Percentiles rank a stretch among this genome's conserved stretches.
Conservation (phyloP, 768 basidiomycete species). For the Suillus brevipes region DNA sequence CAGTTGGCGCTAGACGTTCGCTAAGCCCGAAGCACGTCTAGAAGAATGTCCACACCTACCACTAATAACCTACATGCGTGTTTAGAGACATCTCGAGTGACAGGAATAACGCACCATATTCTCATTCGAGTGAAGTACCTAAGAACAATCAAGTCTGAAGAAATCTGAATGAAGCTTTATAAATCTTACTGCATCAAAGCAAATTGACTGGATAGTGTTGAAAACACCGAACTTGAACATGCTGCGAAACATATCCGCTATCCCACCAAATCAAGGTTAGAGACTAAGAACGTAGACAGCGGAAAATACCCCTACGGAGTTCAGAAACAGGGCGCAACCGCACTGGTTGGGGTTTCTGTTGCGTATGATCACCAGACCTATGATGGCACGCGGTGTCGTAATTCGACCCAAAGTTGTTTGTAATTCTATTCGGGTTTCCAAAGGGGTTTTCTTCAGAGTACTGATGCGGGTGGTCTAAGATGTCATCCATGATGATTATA, state of each 20-base stretch:
- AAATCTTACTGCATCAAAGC: slow-evolving; percentile 67
- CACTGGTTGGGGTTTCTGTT: slow-evolving; percentile 46
- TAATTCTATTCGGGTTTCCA: neutral
- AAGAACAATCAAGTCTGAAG: neutral
- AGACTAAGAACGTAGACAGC: neutral
- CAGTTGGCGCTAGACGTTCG: slow-evolving; percentile 75
- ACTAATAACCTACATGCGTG: slow-evolving; percentile 59
- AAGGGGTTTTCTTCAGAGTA: neutral
- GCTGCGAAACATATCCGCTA: slow-evolving; percentile 79
- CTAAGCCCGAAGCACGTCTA: slow-evolving; percentile 8
- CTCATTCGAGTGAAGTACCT: slow-evolving; percentile 60
- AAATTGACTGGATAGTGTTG: slow-evolving; percentile 87
- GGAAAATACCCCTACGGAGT: slow-evolving; percentile 52
- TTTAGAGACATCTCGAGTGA: slow-evolving; percentile 14
- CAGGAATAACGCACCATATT: slow-evolving; percentile 55
- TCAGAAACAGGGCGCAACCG: slow-evolving; percentile 69
- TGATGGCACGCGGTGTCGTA: neutral
- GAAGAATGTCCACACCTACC: slow-evolving; percentile 40
- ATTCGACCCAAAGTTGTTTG: neutral
- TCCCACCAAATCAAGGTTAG: slow-evolving; percentile 8
- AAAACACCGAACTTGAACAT: slow-evolving; percentile 90
- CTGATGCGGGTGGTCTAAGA: neutral
- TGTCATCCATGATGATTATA: too few relatives aligned
- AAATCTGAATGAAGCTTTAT: slow-evolving; percentile 2
- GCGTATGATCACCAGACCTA: slow-evolving; percentile 14